Base-by-base conservation (phyloP, 2,329 filamentous ascomycete genomes). In the Fusarium tupiense region DNA sequence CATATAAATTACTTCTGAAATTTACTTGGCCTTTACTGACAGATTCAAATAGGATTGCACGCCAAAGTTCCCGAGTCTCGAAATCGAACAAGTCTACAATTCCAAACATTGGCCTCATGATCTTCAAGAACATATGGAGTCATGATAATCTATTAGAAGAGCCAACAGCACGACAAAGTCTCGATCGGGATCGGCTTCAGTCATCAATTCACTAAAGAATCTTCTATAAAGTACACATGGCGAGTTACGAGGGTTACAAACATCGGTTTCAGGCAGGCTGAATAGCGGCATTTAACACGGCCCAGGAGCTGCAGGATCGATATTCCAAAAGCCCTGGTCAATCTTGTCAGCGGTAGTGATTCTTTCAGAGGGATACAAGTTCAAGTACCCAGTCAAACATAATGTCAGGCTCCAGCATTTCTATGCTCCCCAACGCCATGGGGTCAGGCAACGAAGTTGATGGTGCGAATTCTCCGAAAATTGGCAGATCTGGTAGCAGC, bases 1-100 rank as follows among this genome's bases (percentile, higher is more conserved):
- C n/a, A n/a, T n/a, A n/a, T n/a, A n/a, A n/a, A n/a, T 22, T 9
- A 7, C 19, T 5, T 9, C 19, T 47, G 24, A 1, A 7, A 0
- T 16, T 22, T 47, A 6, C 8, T 47, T 16, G 13, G 1, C 3
- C 8, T 10, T 47, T 29, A 16, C 24, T 47, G 24, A 29, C 8
- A 29, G 13, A 22, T 8, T 8, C 17, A 13, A 0, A 16, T 11
- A 29, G 13, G 20, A 3, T 29, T 7, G 29, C 6, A 47, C 8
- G 24, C 19, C 13, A 9, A 29, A 22, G 19, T 47, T 22, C 44
- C 19, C 19, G 1, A 29, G 19, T 6, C 26, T 22, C 26, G 9
- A 22, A 47, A 7, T 5, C 26, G 13, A 29, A 22, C 8, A 47
- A 16, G 6, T 47, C 20, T 16, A 22, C 13, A 8, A 47, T 29